Percentiles rank a stretch among this genome's conserved stretches.
These are phyloP conservation scores for Meira nashicola DNA, from an alignment of 1,284 basidiomycete genomes.

Conservation along the genomic window DNA sequence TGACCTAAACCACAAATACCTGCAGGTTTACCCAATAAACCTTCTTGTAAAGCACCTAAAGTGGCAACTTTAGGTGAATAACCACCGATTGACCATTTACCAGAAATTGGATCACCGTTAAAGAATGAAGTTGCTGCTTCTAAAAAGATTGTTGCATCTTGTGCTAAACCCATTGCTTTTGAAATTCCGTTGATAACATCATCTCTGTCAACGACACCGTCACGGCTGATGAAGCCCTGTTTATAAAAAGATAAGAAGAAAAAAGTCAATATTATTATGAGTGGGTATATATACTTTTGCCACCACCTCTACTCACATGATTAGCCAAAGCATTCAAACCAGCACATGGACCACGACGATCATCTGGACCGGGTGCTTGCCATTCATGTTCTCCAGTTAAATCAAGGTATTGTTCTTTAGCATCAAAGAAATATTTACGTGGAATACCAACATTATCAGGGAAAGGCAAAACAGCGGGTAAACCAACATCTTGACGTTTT, in stretches of 20 bases:
- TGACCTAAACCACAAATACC: constrained; percentile 11
- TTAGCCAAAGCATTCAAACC: constrained; percentile 51
- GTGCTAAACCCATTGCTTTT: constrained; percentile 34
- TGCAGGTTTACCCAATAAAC: not conserved
- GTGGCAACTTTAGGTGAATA: not conserved
- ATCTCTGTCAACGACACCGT: constrained; percentile 42
- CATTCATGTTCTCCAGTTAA: constrained; percentile 15
- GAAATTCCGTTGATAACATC: constrained; percentile 4
- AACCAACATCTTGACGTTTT: constrained; percentile 1
- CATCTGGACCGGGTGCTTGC: constrained; percentile 14
- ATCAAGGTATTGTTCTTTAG: constrained; percentile 6
- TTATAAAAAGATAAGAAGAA: too few species aligned
- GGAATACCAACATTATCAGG: constrained; percentile 8
- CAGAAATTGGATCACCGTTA: constrained; percentile 42
- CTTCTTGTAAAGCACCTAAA: constrained; percentile 7
- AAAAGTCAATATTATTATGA: too few species aligned
- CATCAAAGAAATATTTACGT: constrained; percentile 8
- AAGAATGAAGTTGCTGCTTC: constrained; percentile 32
- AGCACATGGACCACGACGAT: constrained; percentile 10
- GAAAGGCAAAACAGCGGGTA: not conserved
- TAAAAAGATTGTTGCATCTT: constrained; percentile 44
- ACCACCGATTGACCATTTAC: constrained; percentile 27
- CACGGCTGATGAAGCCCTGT: constrained; percentile 21
- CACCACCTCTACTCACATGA: constrained; percentile 18
- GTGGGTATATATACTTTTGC: too few species aligned